These are phyloP conservation scores for Lophiotrema nucula DNA, from an alignment of 495 filamentous ascomycete species.

Conservation along the genomic window DNA sequence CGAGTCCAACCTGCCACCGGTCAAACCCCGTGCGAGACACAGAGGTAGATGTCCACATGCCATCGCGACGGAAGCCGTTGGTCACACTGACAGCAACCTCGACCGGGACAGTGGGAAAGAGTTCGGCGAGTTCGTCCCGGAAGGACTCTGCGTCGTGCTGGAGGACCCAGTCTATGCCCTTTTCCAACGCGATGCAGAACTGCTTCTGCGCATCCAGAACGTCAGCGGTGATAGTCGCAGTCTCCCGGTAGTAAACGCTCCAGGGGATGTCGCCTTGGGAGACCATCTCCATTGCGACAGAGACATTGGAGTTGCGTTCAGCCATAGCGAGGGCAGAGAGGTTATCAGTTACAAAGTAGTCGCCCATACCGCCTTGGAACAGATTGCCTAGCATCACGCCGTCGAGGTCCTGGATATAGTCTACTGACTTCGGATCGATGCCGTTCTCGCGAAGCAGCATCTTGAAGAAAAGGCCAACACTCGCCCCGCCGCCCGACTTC, in stretches of 20 bases:
- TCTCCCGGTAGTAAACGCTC: slow-evolving; percentile 19
- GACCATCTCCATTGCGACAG: slow-evolving; percentile 14
- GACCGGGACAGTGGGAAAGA: slow-evolving; percentile 19
- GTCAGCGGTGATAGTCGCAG: slow-evolving; percentile 7
- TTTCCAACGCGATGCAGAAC: slow-evolving; percentile 14
- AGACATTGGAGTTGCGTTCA: slow-evolving; percentile 7
- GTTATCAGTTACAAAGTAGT: slow-evolving; percentile 18
- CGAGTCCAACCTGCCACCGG: slow-evolving; percentile 18
- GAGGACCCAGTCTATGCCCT: slow-evolving; percentile 22
- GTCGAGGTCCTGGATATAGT: slow-evolving; percentile 26
- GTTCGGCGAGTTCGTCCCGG: slow-evolving; percentile 18
- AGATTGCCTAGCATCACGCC: slow-evolving; percentile 16
- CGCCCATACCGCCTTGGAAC: slow-evolving; percentile 17
- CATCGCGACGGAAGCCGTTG: slow-evolving; percentile 15
- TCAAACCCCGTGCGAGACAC: slow-evolving; percentile 14
- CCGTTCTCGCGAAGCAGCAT: slow-evolving; percentile 21
- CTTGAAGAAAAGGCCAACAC: slow-evolving; percentile 24
- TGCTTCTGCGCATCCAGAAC: slow-evolving; percentile 14
- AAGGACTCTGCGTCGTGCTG: slow-evolving; percentile 20
- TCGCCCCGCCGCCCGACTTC: slow-evolving; percentile 19
- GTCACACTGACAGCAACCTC: slow-evolving; percentile 17
- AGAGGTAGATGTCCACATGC: slow-evolving; percentile 17
- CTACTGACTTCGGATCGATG: slow-evolving; percentile 12
- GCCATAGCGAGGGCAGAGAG: slow-evolving; percentile 16
- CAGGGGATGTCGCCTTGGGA: slow-evolving; percentile 11